Evolutionary conservation across 2,329 filamentous ascomycete species (phyloP).

Genomic region (Leptographium lundbergii): DNA sequence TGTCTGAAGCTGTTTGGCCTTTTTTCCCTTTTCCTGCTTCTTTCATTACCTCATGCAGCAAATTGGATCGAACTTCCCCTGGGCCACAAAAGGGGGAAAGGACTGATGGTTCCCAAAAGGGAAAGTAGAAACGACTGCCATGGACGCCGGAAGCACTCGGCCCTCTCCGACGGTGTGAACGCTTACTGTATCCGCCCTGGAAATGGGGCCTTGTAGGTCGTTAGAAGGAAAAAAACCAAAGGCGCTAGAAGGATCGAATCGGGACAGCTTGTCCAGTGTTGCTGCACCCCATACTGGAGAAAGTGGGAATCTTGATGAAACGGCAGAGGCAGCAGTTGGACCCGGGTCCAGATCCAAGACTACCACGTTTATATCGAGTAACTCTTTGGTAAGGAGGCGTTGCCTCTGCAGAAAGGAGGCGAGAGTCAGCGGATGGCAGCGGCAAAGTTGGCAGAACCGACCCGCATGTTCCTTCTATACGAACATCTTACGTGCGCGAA

Average conservation of each 20-base stretch:
- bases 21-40: too few species aligned
- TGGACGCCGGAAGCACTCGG: background rate
- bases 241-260: background rate
- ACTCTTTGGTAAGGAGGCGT: background rate
- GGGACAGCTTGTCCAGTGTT: too few species aligned
- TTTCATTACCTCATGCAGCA: background rate
- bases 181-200: background rate
- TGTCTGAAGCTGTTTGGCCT: background rate
- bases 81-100: background rate
- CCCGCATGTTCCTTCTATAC: background rate
- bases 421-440: background rate
- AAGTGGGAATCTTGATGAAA: background rate
- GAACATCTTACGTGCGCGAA: too few species aligned
- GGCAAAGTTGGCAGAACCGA: background rate
- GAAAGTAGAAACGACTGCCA: background rate
- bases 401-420: background rate
- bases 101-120: background rate
- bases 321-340: background rate
- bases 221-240: background rate
- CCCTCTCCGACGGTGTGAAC: background rate
- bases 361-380: conserved; percentile 1
- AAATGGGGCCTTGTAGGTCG: background rate
- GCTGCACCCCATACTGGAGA: background rate
- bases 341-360: background rate
- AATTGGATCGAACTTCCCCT: background rate